Percentiles rank a stretch among this genome's conserved stretches.
These are phyloP conservation scores for Scheffersomyces illinoinensis DNA, from an alignment of 1,139 yeast genomes.

Conservation along the genomic window DNA sequence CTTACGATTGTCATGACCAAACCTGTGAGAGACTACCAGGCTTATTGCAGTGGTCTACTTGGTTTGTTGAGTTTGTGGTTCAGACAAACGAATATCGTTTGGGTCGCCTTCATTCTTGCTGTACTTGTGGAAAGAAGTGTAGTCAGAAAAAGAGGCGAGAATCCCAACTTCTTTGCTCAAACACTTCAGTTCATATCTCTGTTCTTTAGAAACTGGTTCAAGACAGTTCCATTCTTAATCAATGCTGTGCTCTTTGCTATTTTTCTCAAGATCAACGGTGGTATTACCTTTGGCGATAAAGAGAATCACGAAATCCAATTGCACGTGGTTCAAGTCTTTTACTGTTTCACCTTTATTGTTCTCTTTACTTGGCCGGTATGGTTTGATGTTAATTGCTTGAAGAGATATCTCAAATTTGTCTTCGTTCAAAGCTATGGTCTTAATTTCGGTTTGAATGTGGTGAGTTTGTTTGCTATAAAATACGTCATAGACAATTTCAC, in stretches of 20 bases:
- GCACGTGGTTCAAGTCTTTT: conserved; percentile 80
- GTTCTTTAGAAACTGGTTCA: conserved; percentile 23
- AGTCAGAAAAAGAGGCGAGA: conserved; percentile 4
- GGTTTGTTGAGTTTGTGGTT: conserved; percentile 66
- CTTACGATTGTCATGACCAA: conserved; percentile 37
- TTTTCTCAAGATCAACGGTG: conserved; percentile 67
- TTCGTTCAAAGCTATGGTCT: conserved; percentile 19
- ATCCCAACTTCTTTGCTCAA: conserved; percentile 7
- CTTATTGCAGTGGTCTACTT: conserved; percentile 38
- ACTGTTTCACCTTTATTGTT: conserved; percentile 65
- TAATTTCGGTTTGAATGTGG: conserved; percentile 15
- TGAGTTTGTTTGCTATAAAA: conserved; percentile 37
- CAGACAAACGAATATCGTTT: conserved; percentile 88
- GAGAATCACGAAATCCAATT: conserved; percentile 72
- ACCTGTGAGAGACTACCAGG: conserved; percentile 16
- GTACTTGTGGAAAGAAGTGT: conserved; percentile 51
- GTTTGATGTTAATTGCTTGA: conserved; percentile 44
- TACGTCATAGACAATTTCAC: conserved; percentile 60
- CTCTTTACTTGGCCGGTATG: conserved; percentile 72
- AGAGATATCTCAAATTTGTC: conserved; percentile 33
- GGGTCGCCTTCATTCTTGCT: conserved; percentile 70
- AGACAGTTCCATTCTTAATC: conserved; percentile 51
- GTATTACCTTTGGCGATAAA: conserved; percentile 87
- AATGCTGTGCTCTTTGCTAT: conserved; percentile 53
- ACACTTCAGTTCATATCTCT: conserved; percentile 18